Percentiles rank a stretch among this genome's conserved stretches.
Conservation (phyloP, 768 basidiomycete genomes). For the Brasilioporus rufonigricans region DNA sequence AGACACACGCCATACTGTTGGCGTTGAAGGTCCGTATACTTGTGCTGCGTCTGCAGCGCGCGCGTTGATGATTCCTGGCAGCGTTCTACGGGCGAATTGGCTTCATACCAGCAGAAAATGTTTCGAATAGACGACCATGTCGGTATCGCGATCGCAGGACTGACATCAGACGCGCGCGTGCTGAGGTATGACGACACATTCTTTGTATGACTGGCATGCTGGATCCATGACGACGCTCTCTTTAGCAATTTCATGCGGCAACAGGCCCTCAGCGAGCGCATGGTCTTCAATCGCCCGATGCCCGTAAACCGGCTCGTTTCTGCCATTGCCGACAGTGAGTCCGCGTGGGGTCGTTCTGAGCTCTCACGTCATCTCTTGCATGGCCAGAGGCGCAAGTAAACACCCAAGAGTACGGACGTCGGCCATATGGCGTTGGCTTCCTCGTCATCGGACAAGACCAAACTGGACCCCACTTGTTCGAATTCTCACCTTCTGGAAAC, state of each 20-base stretch:
- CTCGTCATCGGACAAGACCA: slow-evolving; percentile 96
- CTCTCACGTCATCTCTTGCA: background rate
- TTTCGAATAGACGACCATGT: slow-evolving; percentile 99
- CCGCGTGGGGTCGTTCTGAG: background rate
- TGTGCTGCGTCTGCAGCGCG: background rate
- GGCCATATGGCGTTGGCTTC: slow-evolving; percentile 98
- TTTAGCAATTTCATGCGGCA: slow-evolving; percentile 99
- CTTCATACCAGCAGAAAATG: slow-evolving; percentile 99
- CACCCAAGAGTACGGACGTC: slow-evolving; percentile 95
- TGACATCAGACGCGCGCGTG: slow-evolving; percentile 97
- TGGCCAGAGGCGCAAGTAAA: slow-evolving; percentile 91
- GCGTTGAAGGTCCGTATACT: slow-evolving; percentile 75
- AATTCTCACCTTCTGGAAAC: slow-evolving; percentile 96
- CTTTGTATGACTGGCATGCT: background rate
- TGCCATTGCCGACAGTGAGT: slow-evolving; percentile 92
- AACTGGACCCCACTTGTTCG: slow-evolving; percentile 96
- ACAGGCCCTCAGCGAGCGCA: slow-evolving; percentile 92
- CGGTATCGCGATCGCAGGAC: slow-evolving; percentile 98
- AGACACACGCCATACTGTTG: slow-evolving; percentile 90
- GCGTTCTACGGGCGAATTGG: slow-evolving; percentile 97
- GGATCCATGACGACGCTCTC: slow-evolving; percentile 1
- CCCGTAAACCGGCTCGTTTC: slow-evolving; percentile 93
- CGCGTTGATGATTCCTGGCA: slow-evolving; percentile 32
- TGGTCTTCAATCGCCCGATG: slow-evolving; percentile 93
- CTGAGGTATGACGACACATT: slow-evolving; percentile 59